Evolutionary conservation across 768 basidiomycete species (phyloP).

Genomic region (Chalciporus chontae): DNA sequence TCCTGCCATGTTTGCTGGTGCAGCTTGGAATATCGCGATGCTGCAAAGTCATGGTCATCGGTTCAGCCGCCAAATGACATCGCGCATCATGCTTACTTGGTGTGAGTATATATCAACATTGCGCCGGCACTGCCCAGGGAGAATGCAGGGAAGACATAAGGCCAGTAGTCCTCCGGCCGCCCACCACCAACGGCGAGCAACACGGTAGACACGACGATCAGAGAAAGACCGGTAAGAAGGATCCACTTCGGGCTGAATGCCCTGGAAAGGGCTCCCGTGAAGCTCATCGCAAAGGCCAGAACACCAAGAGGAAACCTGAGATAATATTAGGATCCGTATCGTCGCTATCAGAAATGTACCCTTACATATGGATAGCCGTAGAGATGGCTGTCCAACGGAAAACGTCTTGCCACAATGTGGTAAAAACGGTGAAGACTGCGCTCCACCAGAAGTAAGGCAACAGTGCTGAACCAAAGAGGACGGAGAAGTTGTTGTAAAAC

Average conservation of each 20-base stretch:
- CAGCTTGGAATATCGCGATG: constrained; percentile 48
- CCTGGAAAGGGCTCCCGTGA: constrained; percentile 38
- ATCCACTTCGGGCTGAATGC: constrained; percentile 41
- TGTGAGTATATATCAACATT: constrained; percentile 43
- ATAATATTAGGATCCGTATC: constrained; percentile 2
- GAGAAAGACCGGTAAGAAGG: constrained; percentile 39
- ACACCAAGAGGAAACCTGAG: constrained; percentile 41
- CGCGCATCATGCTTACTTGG: constrained; percentile 37
- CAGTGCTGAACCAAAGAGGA: constrained; percentile 37
- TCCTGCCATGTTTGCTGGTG: constrained; percentile 47
- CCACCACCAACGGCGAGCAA: constrained; percentile 43
- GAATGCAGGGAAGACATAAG: constrained; percentile 47
- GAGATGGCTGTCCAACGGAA: constrained; percentile 41
- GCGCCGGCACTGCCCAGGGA: constrained; percentile 44
- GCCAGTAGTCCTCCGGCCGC: constrained; percentile 42
- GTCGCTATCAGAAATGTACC: not conserved
- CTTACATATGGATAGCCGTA: constrained; percentile 39
- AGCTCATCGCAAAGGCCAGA: constrained; percentile 34
- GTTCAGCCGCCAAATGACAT: not conserved
- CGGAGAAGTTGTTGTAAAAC: constrained; percentile 39
- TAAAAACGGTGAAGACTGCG: constrained; percentile 32
- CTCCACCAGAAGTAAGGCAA: constrained; percentile 43
- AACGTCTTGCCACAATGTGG: constrained; percentile 39
- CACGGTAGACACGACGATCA: constrained; percentile 37
- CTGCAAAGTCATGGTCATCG: constrained; percentile 22